Base-by-base conservation (phyloP, 768 basidiomycete genomes). In the Podaxis sp. region DNA sequence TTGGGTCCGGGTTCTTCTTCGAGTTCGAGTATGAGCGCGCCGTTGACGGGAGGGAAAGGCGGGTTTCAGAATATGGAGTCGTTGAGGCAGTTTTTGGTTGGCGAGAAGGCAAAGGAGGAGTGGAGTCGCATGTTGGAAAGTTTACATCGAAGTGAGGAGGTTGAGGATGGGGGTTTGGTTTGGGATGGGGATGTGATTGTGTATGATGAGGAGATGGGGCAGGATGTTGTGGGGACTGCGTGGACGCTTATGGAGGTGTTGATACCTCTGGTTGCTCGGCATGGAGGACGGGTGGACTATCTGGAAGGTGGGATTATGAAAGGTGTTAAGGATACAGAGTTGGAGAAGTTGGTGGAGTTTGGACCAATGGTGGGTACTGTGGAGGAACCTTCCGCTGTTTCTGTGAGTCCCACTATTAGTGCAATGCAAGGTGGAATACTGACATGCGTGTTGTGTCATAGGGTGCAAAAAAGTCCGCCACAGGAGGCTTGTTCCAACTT, bases 151-250 rank as follows among this genome's bases (percentile, higher is more conserved):
- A 19, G 19, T 37, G 78, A 33, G 78, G 75, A 43, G 80, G 79
- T 17, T 68, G 75, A 19, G 17, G 24, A 38, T 12, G 43, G 53
- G 8, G 27, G 33, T 38, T 47, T 55, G 19, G 27, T 55, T n/a
- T 93, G 91, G 90, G 86, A 93, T 67, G 90, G 91, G 11, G 81
- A 88, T 69, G 80, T 94, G 41, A 79, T 92, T 52, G 77, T 95
- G 13, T 91, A 90, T 69, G 88, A 89, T 67, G 88, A 92, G 62
- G 87, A 87, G 63, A 93, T 93, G 80, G 84, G 78, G 66, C 76
- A 79, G 59, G 85, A 84, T 66, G 66, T 77, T 36, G 72, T 78
- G 17, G 80, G 83, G 59, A 84, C 86, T 36, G 82, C 90, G 0
- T 93, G 91, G 90, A 83, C 85, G 0, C 79, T 94, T 38, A 79